These are phyloP conservation scores for Fusarium nanum DNA, from an alignment of 2,329 filamentous ascomycete genomes.

Conservation along the genomic window DNA sequence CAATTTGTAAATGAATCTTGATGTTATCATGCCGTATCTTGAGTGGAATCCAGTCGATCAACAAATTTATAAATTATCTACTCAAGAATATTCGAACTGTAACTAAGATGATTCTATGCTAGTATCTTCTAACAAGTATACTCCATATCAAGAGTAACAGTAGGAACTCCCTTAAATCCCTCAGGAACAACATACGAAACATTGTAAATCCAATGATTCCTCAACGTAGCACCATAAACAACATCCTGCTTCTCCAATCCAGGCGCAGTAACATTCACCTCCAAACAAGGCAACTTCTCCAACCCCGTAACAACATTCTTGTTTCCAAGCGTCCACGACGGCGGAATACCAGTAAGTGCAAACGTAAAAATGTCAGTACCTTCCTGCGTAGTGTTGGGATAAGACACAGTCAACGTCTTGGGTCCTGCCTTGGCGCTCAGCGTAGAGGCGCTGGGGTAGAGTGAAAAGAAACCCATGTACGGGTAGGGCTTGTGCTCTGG, in stretches of 20 bases:
- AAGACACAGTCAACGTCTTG: conserved; percentile 14
- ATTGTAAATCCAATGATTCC: conserved; percentile 59
- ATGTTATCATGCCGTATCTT: too few species aligned
- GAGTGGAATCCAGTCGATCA: neutral
- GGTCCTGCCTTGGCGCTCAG: conserved; percentile 1
- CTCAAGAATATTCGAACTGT: rapidly evolving
- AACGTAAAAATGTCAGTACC: conserved; percentile 16
- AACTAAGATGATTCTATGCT: neutral
- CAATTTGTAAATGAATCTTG: too few species aligned
- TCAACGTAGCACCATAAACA: conserved; percentile 52
- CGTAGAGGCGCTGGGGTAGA: conserved; percentile 11
- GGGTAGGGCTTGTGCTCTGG: conserved; percentile 13
- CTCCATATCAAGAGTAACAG: conserved; percentile 50
- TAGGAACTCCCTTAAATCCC: conserved; percentile 54
- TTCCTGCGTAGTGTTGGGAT: conserved; percentile 14
- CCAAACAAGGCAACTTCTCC: conserved; percentile 15
- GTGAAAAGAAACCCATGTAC: conserved; percentile 13
- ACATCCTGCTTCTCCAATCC: conserved; percentile 42
- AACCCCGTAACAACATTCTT: conserved; percentile 6
- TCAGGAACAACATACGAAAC: conserved; percentile 58
- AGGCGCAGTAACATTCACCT: conserved; percentile 5
- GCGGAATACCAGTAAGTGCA: conserved; percentile 15
- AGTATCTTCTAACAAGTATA: conserved; percentile 42
- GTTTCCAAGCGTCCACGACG: conserved; percentile 18
- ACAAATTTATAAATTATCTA: neutral